Evolutionary conservation across 2,329 filamentous ascomycete species (phyloP), one percentile per base, ranked within the genome.

Genomic region (Phialophora macrospora): DNA sequence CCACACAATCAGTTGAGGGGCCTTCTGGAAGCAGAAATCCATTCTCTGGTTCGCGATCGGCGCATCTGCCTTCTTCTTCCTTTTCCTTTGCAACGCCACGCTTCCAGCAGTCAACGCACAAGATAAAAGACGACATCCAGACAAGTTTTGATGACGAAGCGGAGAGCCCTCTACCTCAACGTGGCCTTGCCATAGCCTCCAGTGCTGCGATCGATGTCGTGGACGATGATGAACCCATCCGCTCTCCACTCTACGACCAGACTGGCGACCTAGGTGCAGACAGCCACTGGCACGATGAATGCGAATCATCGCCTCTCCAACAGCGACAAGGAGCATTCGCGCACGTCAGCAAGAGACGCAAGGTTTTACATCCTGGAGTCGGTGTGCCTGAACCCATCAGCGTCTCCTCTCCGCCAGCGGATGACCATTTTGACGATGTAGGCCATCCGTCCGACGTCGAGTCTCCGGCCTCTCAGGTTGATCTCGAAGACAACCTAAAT

Each of bases 91-190:
- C 57, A 2, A 67, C 64, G 22, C 66, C 66, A n/a, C 68, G 65
- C 24, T 68, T 70, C 38, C 63, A 68, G 54, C 57, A 51, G 12
- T 14, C 52, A 17, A 32, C 48, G 28, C 48, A 24, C n/a, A 57
- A 20, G 41, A 17, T 44, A n/a, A 54, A 49, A 55, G 69, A 71
- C 63, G 69, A 71, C 4, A 71, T 71, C 8, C 63, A 69, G 24
- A 61, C 63, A 11, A 68, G 51, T 38, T 67, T 68, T 55, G 69
- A 69, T 6, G 67, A 71, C 26, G 65, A 66, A 7, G 24, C 11
- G 4, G 63, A 54, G 3, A 55, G 54, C 17, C 56, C 64, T 11
- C 32, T 32, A 4, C 26, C 26, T 24, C 46, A 38, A 7, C 17
- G 9, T 9, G 28, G 30, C 24, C 22, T 48, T 20, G 12, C 30